Percentiles rank a stretch among this genome's conserved stretches.
phyloP scores from a whole-genome alignment of 192 early-diverging fungal species.

The Mortierella alpina region DNA sequence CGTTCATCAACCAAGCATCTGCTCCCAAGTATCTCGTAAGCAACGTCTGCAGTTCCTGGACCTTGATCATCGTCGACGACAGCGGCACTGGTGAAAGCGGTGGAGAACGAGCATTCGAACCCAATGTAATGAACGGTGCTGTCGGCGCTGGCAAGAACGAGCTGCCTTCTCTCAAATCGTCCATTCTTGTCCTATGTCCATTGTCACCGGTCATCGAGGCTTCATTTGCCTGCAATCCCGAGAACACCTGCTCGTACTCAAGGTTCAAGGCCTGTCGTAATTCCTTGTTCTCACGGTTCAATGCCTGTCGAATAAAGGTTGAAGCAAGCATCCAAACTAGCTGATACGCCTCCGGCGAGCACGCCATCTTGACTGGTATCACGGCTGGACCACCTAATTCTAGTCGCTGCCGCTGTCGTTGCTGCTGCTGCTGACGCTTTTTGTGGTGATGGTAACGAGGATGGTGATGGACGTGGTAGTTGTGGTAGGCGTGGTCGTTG shows the following conservation, averaged over 20 bases:
- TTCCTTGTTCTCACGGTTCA: neutral
- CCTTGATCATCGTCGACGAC: neutral
- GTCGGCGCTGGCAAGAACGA: neutral
- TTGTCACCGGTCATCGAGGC: too few species aligned
- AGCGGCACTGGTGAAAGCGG: constrained; percentile 10
- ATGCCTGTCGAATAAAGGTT: constrained; percentile 21
- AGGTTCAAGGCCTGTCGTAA: too few species aligned
- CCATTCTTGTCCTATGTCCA: too few species aligned
- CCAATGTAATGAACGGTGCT: neutral
- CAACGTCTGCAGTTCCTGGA: constrained; percentile 9
- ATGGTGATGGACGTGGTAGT: too few species aligned
- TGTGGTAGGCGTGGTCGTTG: neutral
- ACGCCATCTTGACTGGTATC: constrained; percentile 33
- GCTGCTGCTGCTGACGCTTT: neutral
- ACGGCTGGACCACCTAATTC: too few species aligned
- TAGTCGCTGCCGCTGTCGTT: too few species aligned
- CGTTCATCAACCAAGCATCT: constrained; percentile 23
- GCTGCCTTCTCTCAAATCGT: too few species aligned
- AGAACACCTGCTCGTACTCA: too few species aligned
- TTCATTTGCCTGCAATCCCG: too few species aligned
- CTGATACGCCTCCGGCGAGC: constrained; percentile 47
- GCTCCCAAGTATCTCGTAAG: constrained; percentile 4
- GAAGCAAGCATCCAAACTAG: constrained; percentile 40
- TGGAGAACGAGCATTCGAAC: neutral
- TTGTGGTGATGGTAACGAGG: too few species aligned